Conservation (phyloP, 169 alveolate species). For the Cryptosporidium ubiquitum region DNA sequence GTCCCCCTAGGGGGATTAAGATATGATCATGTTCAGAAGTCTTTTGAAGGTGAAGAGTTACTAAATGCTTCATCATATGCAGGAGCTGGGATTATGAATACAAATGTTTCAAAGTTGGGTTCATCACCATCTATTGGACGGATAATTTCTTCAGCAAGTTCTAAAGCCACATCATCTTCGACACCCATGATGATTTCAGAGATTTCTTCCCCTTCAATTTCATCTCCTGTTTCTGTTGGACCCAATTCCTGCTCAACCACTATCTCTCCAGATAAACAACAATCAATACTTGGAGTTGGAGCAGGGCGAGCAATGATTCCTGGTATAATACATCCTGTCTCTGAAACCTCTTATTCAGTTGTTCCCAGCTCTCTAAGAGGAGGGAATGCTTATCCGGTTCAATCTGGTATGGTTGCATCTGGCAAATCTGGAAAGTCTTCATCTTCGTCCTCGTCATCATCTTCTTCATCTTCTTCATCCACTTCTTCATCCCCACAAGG, state of each 20-base stretch:
- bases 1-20: neutral
- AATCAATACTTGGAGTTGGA: neutral
- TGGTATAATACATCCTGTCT: neutral
- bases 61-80: neutral
- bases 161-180: neutral
- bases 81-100: neutral
- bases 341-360: neutral
- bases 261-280: constrained; percentile 16
- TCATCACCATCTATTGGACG: neutral
- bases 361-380: neutral
- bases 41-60: neutral
- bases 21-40: constrained; percentile 2
- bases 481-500: neutral
- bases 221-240: constrained; percentile 36
- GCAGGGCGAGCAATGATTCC: neutral
- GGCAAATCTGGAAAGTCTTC: neutral
- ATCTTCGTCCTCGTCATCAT: neutral
- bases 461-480: neutral
- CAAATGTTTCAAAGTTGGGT: neutral
- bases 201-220: constrained; percentile 37
- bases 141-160: constrained; percentile 13
- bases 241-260: neutral
- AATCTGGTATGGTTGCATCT: neutral
- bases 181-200: constrained; percentile 41
- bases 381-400: constrained; percentile 1